A percentile compares a stretch with the other conserved stretches of the same genome.
Conservation (phyloP, 2,329 filamentous ascomycete species). For the Fonsecaea pedrosoi region DNA sequence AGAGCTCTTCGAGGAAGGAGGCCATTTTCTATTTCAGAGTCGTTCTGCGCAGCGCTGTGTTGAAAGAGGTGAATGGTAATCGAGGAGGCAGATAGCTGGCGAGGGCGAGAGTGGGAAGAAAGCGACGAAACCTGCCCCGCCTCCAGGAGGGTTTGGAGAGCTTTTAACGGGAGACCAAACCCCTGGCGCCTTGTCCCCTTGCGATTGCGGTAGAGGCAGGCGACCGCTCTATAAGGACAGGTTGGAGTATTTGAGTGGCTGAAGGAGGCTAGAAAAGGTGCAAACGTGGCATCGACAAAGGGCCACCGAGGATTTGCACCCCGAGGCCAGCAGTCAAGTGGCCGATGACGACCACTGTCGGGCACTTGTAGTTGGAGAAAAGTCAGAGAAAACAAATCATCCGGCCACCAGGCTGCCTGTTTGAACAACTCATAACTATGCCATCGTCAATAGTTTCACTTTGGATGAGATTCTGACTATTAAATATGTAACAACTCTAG, state of each 20-base stretch:
- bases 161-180: slow-evolving; percentile 23
- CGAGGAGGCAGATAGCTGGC: slow-evolving; percentile 5
- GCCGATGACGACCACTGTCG: slow-evolving; percentile 13
- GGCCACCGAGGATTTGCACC: slow-evolving; percentile 4
- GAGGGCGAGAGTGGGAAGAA: slow-evolving; percentile 17
- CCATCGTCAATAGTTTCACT: not conserved
- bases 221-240: slow-evolving; percentile 25
- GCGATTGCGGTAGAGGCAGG: slow-evolving; percentile 14
- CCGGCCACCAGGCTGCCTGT: not conserved
- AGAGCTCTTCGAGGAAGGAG: slow-evolving; percentile 74
- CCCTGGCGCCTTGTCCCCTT: slow-evolving; percentile 8
- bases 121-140: slow-evolving; percentile 28
- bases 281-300: slow-evolving; percentile 28
- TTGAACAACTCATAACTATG: not conserved
- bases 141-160: slow-evolving; percentile 16
- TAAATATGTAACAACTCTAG: not conserved
- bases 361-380: slow-evolving; percentile 6
- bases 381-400: slow-evolving; percentile 19
- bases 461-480: not conserved
- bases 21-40: slow-evolving; percentile 45
- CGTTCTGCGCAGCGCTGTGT: slow-evolving; percentile 1
- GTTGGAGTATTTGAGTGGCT: slow-evolving; percentile 24
- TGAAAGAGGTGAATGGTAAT: not conserved
- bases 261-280: slow-evolving; percentile 5
- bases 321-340: slow-evolving; percentile 5